Conservation (phyloP, 2,329 filamentous ascomycete genomes). For the Thermoascus crustaceus region DNA sequence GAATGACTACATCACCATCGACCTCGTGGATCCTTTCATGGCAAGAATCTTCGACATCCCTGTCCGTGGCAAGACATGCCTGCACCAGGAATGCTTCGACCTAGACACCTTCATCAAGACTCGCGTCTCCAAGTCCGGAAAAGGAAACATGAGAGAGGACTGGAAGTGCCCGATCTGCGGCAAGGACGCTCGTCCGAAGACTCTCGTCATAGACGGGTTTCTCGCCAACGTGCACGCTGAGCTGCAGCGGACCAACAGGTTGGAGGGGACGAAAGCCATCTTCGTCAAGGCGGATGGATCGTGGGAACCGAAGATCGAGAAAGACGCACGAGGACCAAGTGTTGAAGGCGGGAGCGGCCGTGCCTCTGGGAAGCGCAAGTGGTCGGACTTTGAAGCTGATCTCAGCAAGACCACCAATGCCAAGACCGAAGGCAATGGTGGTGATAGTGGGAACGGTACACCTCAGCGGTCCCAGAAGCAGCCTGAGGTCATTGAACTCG, state of each 20-base stretch:
- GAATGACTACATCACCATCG: slow-evolving; percentile 51
- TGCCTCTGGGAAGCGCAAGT: slow-evolving; percentile 11
- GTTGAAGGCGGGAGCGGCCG: slow-evolving; percentile 8
- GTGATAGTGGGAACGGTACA: not conserved
- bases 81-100: slow-evolving; percentile 84
- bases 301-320: slow-evolving; percentile 50
- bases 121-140: slow-evolving; percentile 42
- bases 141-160: slow-evolving; percentile 38
- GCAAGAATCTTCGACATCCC: slow-evolving; percentile 59
- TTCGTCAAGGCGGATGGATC: slow-evolving; percentile 54
- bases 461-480: slow-evolving; percentile 3
- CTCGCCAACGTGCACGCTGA: slow-evolving; percentile 53
- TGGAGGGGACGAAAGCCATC: slow-evolving; percentile 52
- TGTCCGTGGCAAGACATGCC: slow-evolving; percentile 61
- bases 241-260: slow-evolving; percentile 43
- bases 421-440: slow-evolving; percentile 8
- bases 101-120: slow-evolving; percentile 70
- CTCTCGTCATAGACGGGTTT: slow-evolving; percentile 66
- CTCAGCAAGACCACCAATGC: slow-evolving; percentile 10
- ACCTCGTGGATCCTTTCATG: slow-evolving; percentile 61
- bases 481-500: slow-evolving; percentile 16
- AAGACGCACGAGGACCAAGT: slow-evolving; percentile 10
- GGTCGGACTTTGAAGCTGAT: slow-evolving; percentile 11
- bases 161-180: slow-evolving; percentile 86
- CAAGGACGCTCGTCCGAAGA: slow-evolving; percentile 65